These are phyloP conservation scores for Ambrosiella cleistominuta DNA, from an alignment of 2,329 filamentous ascomycete genomes.

Conservation along the genomic window DNA sequence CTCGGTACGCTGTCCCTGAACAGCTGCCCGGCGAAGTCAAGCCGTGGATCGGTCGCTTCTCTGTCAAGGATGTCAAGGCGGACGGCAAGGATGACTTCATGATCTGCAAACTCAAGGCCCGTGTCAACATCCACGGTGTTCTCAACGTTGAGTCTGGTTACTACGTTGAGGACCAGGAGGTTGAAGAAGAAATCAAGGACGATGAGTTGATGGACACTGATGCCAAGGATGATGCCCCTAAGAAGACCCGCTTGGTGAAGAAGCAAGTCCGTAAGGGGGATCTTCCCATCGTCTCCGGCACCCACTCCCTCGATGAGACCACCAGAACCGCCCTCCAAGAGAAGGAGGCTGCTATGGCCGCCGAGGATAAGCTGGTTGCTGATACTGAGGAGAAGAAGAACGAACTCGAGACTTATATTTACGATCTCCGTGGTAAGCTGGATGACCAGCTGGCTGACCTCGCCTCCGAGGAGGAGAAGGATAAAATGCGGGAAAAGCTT, in stretches of 20 bases:
- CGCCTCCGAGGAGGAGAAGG: slow-evolving; percentile 81
- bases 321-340: slow-evolving; percentile 54
- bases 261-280: slow-evolving; percentile 98
- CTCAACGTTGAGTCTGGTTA: slow-evolving; percentile 94
- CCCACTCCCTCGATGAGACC: slow-evolving; percentile 55
- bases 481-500: slow-evolving; percentile 67
- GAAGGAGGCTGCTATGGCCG: slow-evolving; percentile 78
- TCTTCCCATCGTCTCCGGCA: slow-evolving; percentile 69
- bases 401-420: slow-evolving; percentile 94
- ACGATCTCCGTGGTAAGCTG: slow-evolving; percentile 89
- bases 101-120: slow-evolving; percentile 98
- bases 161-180: slow-evolving; percentile 93
- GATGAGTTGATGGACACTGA: slow-evolving; percentile 32
- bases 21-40: slow-evolving; percentile 73
- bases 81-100: slow-evolving; percentile 93
- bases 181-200: slow-evolving; percentile 79
- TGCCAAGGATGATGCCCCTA: slow-evolving; percentile 49
- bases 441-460: slow-evolving; percentile 83
- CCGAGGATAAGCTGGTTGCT: slow-evolving; percentile 95
- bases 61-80: slow-evolving; percentile 91
- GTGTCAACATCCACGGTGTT: slow-evolving; percentile 89
- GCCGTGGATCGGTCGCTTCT: slow-evolving; percentile 94
- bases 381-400: slow-evolving; percentile 99
- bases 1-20: slow-evolving; percentile 77
- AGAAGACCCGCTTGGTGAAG: slow-evolving; percentile 92